Conservation (phyloP, 1,284 basidiomycete genomes). For the Polyporus tsugae region DNA sequence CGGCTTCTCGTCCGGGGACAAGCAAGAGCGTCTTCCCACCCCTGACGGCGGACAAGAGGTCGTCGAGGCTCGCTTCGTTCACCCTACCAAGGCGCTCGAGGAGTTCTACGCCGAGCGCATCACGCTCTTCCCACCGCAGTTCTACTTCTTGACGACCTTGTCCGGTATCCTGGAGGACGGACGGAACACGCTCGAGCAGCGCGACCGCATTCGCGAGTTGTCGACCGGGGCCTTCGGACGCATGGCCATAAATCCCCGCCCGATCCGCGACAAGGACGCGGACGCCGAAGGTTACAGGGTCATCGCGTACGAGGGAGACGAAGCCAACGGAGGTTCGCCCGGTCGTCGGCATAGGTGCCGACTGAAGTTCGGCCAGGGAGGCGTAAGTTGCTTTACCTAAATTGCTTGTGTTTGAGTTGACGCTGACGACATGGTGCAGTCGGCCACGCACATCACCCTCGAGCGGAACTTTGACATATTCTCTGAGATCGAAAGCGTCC, state of each 20-base stretch:
- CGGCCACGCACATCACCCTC: conserved; percentile 55
- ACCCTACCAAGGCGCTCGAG: conserved; percentile 57
- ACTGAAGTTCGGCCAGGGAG: conserved; percentile 54
- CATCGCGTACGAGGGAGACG: conserved; percentile 74
- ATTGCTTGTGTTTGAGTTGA: not conserved
- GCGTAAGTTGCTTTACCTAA: conserved; percentile 46
- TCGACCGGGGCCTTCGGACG: conserved; percentile 63
- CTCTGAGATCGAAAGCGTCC: conserved; percentile 47
- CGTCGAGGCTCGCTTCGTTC: conserved; percentile 67
- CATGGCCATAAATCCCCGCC: conserved; percentile 63
- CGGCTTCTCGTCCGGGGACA: conserved; percentile 58
- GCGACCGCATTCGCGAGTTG: conserved; percentile 53
- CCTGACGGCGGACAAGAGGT: conserved; percentile 77
- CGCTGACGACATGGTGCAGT: conserved; percentile 42
- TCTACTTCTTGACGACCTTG: conserved; percentile 69
- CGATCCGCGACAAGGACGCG: conserved; percentile 47
- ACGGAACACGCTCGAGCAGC: conserved; percentile 52
- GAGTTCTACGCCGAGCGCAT: conserved; percentile 61
- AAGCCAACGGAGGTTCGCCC: conserved; percentile 63
- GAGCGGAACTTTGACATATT: conserved; percentile 69
- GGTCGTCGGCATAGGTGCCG: conserved; percentile 65
- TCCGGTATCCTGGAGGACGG: conserved; percentile 54
- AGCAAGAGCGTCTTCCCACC: conserved; percentile 65
- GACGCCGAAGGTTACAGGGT: conserved; percentile 54
- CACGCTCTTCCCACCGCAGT: conserved; percentile 75